phyloP scores from a whole-genome alignment of 2,329 filamentous ascomycete genomes.

The Beauveria sp. region DNA sequence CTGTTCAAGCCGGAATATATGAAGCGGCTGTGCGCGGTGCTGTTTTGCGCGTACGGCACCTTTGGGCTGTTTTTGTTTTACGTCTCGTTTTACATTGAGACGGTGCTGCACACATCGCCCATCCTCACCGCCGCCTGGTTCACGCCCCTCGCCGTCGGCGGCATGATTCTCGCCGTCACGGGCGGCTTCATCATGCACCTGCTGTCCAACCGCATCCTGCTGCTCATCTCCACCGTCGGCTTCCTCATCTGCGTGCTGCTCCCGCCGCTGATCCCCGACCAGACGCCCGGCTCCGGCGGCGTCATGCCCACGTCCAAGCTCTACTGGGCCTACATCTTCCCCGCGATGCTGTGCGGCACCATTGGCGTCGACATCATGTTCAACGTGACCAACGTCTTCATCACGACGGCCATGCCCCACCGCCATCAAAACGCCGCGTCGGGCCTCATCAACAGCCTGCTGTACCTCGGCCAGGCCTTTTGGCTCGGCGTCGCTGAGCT shows the following conservation, averaged over 20 bases:
- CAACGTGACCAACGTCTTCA: constrained; percentile 69
- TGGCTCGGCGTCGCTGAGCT: constrained; percentile 66
- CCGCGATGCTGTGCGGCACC: constrained; percentile 60
- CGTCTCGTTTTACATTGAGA: constrained; percentile 58
- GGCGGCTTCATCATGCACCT: constrained; percentile 63
- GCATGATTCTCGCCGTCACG: constrained; percentile 53
- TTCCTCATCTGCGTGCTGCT: constrained; percentile 52
- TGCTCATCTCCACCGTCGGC: constrained; percentile 53
- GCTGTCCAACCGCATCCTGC: constrained; percentile 53
- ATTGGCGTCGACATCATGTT: constrained; percentile 70
- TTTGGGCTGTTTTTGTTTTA: constrained; percentile 65
- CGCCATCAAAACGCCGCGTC: constrained; percentile 64
- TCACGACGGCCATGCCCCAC: constrained; percentile 62
- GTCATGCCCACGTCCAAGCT: constrained; percentile 20
- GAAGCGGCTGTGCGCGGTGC: constrained; percentile 50
- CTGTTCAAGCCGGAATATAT: constrained; percentile 65
- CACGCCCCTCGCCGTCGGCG: constrained; percentile 59
- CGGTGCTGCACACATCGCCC: constrained; percentile 50
- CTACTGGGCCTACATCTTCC: constrained; percentile 71
- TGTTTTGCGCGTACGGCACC: constrained; percentile 62
- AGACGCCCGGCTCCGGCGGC: constrained; percentile 22
- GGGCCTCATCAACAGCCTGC: constrained; percentile 60
- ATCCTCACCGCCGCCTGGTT: constrained; percentile 63
- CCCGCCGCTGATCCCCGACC: constrained; percentile 55
- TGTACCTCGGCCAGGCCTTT: constrained; percentile 66